These are phyloP conservation scores for Trichophyton equinum DNA, from an alignment of 2,329 filamentous ascomycete species.

Conservation along the genomic window DNA sequence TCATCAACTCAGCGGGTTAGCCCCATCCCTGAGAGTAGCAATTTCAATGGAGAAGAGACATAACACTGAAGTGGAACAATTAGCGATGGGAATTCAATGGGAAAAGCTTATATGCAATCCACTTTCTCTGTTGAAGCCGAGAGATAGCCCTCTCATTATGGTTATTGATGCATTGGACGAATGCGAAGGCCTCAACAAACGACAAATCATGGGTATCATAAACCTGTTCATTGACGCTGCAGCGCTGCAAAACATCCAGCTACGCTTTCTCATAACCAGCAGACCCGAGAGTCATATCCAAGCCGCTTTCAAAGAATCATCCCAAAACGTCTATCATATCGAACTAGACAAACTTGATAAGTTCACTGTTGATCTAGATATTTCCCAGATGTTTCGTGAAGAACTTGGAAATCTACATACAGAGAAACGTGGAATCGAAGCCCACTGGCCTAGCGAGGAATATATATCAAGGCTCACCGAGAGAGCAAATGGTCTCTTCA, in stretches of 20 bases:
- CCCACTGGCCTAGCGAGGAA: neutral
- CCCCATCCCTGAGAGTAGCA: neutral
- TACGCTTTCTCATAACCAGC: slow-evolving; percentile 21
- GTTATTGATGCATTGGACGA: slow-evolving; percentile 23
- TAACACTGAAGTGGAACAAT: neutral
- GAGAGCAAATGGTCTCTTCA: slow-evolving; percentile 3
- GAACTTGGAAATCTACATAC: neutral
- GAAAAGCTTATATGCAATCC: neutral
- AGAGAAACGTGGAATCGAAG: neutral
- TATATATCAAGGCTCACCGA: neutral
- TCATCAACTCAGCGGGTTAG: slow-evolving; percentile 1
- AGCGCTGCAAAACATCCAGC: slow-evolving; percentile 2
- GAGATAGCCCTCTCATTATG: slow-evolving; percentile 4
- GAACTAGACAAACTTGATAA: slow-evolving; percentile 17
- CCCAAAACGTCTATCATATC: slow-evolving; percentile 13
- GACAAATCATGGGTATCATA: slow-evolving; percentile 15
- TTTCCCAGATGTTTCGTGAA: neutral
- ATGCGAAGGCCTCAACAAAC: slow-evolving; percentile 14
- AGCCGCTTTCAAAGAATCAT: slow-evolving; percentile 15
- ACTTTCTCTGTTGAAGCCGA: neutral
- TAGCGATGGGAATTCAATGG: neutral
- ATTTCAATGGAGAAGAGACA: neutral
- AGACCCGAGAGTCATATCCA: slow-evolving; percentile 19
- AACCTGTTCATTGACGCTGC: slow-evolving; percentile 12
- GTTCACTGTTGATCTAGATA: slow-evolving; percentile 11